Conservation (phyloP, 129 eudicot species). For the Lactuca sativa region DNA sequence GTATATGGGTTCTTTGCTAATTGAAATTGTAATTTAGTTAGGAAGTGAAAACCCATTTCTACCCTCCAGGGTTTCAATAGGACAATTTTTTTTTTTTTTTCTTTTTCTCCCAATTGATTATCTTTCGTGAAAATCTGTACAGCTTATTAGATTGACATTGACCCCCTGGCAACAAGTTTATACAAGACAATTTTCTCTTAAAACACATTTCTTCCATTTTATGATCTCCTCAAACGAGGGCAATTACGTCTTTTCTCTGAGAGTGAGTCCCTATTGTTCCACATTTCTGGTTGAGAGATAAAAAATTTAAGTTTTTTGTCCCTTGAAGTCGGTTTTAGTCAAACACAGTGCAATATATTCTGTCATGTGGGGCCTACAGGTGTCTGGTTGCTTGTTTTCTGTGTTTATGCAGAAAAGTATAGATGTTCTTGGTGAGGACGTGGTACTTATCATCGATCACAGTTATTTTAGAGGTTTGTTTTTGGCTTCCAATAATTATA, state of each 20-base stretch:
- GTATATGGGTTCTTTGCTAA: constrained; percentile 37
- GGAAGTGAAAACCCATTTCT: constrained; percentile 51
- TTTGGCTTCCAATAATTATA: constrained; percentile 2
- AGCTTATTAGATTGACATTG: constrained; percentile 37
- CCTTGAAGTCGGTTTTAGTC: no score
- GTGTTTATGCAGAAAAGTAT: constrained; percentile 24
- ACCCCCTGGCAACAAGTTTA: constrained; percentile 42
- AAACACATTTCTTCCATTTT: not conserved
- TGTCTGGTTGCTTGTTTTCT: not conserved
- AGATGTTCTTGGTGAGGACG: constrained; percentile 22
- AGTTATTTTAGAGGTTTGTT: constrained; percentile 19
- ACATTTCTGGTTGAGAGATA: no score
- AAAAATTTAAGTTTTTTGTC: no score
- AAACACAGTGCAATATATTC: no score
- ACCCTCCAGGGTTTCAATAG: constrained; percentile 40
- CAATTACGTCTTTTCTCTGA: not conserved
- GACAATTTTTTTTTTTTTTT: constrained; percentile 14
- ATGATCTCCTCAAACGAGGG: constrained; percentile 6
- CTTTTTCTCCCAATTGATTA: not conserved
- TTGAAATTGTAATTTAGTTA: constrained; percentile 54
- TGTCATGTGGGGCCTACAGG: not conserved
- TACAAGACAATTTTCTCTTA: constrained; percentile 36
- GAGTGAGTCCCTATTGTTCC: no score
- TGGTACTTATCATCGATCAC: not conserved
- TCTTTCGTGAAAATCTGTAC: constrained; percentile 54